Evolutionary conservation across 495 filamentous ascomycete genomes (phyloP), one percentile per base, ranked within the genome.

Genomic region (Hypoxylon intermedium): DNA sequence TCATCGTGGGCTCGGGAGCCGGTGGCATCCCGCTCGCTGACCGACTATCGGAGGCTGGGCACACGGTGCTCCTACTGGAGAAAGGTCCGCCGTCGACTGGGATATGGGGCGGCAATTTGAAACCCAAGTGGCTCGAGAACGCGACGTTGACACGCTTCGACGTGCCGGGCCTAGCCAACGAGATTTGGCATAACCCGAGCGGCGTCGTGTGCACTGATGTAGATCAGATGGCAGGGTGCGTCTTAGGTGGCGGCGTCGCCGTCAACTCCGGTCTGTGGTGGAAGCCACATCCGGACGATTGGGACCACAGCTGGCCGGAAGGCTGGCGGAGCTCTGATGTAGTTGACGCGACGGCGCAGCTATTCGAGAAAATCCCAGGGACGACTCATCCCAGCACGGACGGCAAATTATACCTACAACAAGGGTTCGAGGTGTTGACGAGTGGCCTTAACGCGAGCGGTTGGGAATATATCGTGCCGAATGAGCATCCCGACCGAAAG

Each of bases 321-420:
- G 86, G 84, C 2, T 90, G 87, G 87, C 83, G 85, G 60, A 77
- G 82, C 40, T 65, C 77, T 0, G 84, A 89, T 58, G 72, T 88
- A 63, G 70, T 71, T 48, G 70, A 75, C 24, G 77, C 86, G n/a
- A 79, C 81, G n/a, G 69, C 73, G n/a, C 74, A 78, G 9, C 77
- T 86, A 6, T 89, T 87, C 68, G 59, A 70, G 20, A 77, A 82
- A 31, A 87, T 87, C 56, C 84, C 85, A 0, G 83, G 85, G n/a
- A 88, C 84, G 16, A 82, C 81, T 52, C 71, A 72, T 36, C 85
- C 87, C 1, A 87, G 83, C 2, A 68, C 68, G 45, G 85, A 90
- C 66, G 82, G 85, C n/a, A 75, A 82, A 53, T 74, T 81, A 2
- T 89, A 89, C 62, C 74, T 87, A 12, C 84, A 86, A 67, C 76